A percentile compares a stretch with the other conserved stretches of the same genome.
Conservation (phyloP, 2,329 filamentous ascomycete species). For the Claviceps arundinis region DNA sequence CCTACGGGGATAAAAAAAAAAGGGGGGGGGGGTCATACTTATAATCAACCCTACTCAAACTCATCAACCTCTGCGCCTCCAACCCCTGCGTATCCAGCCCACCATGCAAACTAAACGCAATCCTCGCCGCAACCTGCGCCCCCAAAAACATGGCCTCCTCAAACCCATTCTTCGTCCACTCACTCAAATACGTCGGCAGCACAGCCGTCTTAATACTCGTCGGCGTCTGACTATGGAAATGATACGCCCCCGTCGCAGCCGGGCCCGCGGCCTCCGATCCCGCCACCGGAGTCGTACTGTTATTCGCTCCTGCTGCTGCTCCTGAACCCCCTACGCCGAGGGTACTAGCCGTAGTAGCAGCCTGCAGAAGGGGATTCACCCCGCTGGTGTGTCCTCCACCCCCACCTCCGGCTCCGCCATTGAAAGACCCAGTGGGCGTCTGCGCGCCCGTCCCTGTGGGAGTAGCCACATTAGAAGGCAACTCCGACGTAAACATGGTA, state of each 20-base stretch:
- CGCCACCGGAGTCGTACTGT: conserved; percentile 24
- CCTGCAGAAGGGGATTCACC: conserved; percentile 84
- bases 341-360: conserved; percentile 66
- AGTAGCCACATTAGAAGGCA: conserved; percentile 86
- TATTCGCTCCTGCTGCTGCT: conserved; percentile 22
- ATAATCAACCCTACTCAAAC: conserved; percentile 44
- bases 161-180: conserved; percentile 71
- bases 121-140: conserved; percentile 65
- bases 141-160: conserved; percentile 83
- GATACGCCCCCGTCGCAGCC: conserved; percentile 23
- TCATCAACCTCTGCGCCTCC: conserved; percentile 43
- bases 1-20: neutral
- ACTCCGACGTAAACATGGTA: conserved; percentile 93
- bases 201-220: conserved; percentile 69
- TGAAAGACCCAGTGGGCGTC: conserved; percentile 60
- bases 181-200: conserved; percentile 73
- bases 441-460: conserved; percentile 83
- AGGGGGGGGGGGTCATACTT: conserved; percentile 32
- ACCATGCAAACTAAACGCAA: conserved; percentile 43
- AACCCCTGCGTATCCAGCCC: conserved; percentile 39
- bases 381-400: conserved; percentile 28
- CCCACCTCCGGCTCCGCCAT: conserved; percentile 20
- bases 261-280: conserved; percentile 27
- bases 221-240: conserved; percentile 58
- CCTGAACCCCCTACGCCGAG: conserved; percentile 30